Conservation (phyloP, 768 basidiomycete genomes). For the Mrakia frigida region DNA sequence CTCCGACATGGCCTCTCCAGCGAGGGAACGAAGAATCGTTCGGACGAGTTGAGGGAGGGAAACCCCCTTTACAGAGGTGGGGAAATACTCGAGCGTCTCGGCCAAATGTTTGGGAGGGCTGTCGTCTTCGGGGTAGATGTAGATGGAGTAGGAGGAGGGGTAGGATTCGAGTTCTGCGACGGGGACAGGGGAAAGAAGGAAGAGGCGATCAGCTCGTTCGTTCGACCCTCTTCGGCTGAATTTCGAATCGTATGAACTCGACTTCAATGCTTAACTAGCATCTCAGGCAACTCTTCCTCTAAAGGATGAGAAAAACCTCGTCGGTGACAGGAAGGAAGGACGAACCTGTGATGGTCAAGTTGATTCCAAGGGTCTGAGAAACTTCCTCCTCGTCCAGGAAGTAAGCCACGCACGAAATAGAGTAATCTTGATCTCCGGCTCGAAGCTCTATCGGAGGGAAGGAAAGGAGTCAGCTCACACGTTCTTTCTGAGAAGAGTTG, state of each 20-base stretch:
- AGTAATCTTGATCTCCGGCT: background rate
- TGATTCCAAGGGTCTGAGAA: background rate
- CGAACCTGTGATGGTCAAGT: background rate
- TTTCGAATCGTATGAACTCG: no score
- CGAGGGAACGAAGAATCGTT: background rate
- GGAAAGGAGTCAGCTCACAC: background rate
- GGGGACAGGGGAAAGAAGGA: background rate
- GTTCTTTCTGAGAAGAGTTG: background rate
- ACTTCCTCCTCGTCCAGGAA: background rate
- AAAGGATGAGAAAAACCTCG: no score
- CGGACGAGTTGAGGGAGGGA: conserved; percentile 7
- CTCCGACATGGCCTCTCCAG: background rate
- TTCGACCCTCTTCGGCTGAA: background rate
- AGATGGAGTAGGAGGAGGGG: conserved; percentile 3
- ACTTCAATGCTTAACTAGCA: no score
- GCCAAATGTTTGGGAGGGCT: background rate
- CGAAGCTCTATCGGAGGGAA: background rate
- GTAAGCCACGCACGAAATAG: background rate
- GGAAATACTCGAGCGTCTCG: conserved; percentile 5
- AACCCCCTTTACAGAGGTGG: background rate
- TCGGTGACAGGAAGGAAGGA: background rate
- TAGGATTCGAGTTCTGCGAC: conserved; percentile 4
- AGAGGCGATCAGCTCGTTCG: background rate
- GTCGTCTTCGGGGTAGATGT: conserved; percentile 3
- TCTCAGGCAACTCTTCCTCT: no score